These are phyloP conservation scores for Didymella exigua DNA, from an alignment of 2,329 filamentous ascomycete genomes.

Conservation along the genomic window DNA sequence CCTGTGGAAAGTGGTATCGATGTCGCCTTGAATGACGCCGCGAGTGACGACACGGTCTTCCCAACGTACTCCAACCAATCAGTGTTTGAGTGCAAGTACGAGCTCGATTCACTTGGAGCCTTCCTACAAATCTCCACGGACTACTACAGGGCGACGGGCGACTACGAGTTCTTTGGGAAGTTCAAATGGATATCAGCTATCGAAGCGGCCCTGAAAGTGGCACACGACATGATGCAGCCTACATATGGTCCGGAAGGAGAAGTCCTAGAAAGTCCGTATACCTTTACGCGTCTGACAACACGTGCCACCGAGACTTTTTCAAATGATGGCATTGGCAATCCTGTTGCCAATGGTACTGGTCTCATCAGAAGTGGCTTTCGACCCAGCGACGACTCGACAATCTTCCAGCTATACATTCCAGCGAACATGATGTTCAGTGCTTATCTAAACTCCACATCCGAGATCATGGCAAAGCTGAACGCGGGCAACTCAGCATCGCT, in stretches of 20 bases:
- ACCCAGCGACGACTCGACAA: constrained; percentile 57
- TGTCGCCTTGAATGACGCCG: constrained; percentile 47
- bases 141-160: constrained; percentile 58
- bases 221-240: constrained; percentile 54
- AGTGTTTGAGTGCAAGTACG: constrained; percentile 62
- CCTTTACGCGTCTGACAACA: constrained; percentile 51
- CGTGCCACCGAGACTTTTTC: constrained; percentile 56
- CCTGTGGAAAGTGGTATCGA: constrained; percentile 54
- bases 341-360: constrained; percentile 55
- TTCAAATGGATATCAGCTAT: constrained; percentile 56
- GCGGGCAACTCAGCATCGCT: constrained; percentile 55
- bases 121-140: constrained; percentile 57
- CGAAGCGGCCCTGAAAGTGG: constrained; percentile 52
- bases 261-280: constrained; percentile 53
- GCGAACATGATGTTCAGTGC: constrained; percentile 74
- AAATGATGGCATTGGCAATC: constrained; percentile 61
- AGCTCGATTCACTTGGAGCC: constrained; percentile 59
- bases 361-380: constrained; percentile 58
- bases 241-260: constrained; percentile 56
- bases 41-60: constrained; percentile 50
- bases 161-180: constrained; percentile 55
- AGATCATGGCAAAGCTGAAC: constrained; percentile 60
- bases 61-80: constrained; percentile 51
- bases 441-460: constrained; percentile 61
- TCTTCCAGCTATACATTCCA: constrained; percentile 57